Percentiles rank a stretch among this genome's conserved stretches.
Evolutionary conservation across 2,329 filamentous ascomycete species (phyloP).

Genomic region (Microcyclosporella mali): DNA sequence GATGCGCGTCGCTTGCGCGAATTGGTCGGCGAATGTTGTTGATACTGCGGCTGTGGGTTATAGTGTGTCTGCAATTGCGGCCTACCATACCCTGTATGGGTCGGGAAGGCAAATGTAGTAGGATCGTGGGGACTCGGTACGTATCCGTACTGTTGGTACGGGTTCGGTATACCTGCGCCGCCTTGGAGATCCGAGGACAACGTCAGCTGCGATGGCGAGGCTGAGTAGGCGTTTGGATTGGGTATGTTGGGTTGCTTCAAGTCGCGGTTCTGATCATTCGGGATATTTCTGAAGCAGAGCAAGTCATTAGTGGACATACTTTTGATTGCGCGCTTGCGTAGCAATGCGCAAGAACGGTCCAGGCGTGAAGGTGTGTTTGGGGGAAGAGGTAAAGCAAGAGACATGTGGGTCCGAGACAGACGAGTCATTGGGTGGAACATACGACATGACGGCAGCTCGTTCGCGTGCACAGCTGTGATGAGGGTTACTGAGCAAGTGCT

Average conservation of each 20-base stretch:
- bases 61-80: slow-evolving; percentile 30
- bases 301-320: slow-evolving; percentile 21
- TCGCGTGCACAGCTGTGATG: slow-evolving; percentile 8
- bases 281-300: slow-evolving; percentile 31
- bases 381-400: background rate
- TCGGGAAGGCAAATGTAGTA: slow-evolving; percentile 24
- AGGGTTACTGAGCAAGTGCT: slow-evolving; percentile 19
- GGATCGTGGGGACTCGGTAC: slow-evolving; percentile 25
- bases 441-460: slow-evolving; percentile 25
- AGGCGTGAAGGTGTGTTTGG: background rate
- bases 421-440: slow-evolving; percentile 18
- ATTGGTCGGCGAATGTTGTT: slow-evolving; percentile 26
- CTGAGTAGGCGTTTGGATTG: slow-evolving; percentile 28
- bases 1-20: slow-evolving; percentile 33
- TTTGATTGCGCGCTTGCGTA: background rate
- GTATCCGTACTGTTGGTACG: slow-evolving; percentile 28
- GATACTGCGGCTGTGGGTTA: slow-evolving; percentile 34
- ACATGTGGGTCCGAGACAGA: slow-evolving; percentile 7
- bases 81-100: slow-evolving; percentile 22
- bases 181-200: slow-evolving; percentile 27
- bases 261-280: slow-evolving; percentile 39
- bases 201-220: slow-evolving; percentile 34
- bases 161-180: slow-evolving; percentile 21
- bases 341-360: too few species aligned
- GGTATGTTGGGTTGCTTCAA: slow-evolving; percentile 31